Percentiles rank a stretch among this genome's conserved stretches.
These are phyloP conservation scores for Geosmithia flava DNA, from an alignment of 2,329 filamentous ascomycete species.

Conservation along the genomic window DNA sequence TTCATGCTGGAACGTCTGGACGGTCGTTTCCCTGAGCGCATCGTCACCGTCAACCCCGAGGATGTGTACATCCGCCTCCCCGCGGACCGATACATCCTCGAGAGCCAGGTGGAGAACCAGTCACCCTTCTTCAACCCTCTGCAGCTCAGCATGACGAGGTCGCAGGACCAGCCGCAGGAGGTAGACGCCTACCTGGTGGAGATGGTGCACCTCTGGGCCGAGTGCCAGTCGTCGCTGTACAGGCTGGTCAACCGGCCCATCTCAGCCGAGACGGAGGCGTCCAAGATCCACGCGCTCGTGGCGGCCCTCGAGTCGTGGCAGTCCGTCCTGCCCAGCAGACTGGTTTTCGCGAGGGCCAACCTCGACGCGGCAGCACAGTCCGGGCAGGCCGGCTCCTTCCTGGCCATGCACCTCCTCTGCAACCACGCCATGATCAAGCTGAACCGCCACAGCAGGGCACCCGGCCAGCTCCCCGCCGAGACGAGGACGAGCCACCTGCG, in stretches of 20 bases:
- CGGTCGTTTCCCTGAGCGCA: constrained; percentile 39
- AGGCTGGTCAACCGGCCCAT: constrained; percentile 16
- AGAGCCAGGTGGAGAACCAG: constrained; percentile 42
- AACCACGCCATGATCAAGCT: constrained; percentile 52
- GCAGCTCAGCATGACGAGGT: constrained; percentile 9
- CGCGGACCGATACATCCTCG: constrained; percentile 46
- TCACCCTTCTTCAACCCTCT: constrained; percentile 49
- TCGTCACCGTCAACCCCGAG: constrained; percentile 45
- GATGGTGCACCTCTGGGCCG: constrained; percentile 52
- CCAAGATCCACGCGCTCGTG: constrained; percentile 31
- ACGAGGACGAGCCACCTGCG: constrained; percentile 31
- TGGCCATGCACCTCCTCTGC: constrained; percentile 56
- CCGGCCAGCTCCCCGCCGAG: constrained; percentile 22
- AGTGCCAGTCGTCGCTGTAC: constrained; percentile 48
- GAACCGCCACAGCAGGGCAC: constrained; percentile 43
- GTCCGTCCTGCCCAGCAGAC: constrained; percentile 37
- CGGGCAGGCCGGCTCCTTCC: constrained; percentile 41
- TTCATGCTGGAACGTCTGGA: constrained; percentile 59
- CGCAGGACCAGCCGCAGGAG: constrained; percentile 21
- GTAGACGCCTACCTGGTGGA: constrained; percentile 50
- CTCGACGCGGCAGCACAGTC: constrained; percentile 41
- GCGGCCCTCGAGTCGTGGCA: constrained; percentile 46
- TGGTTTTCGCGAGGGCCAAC: constrained; percentile 43
- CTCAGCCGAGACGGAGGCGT: constrained; percentile 12
- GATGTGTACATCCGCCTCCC: constrained; percentile 58